phyloP scores from a whole-genome alignment of 106 monocot genomes.

The Amphibolis antarctica region DNA sequence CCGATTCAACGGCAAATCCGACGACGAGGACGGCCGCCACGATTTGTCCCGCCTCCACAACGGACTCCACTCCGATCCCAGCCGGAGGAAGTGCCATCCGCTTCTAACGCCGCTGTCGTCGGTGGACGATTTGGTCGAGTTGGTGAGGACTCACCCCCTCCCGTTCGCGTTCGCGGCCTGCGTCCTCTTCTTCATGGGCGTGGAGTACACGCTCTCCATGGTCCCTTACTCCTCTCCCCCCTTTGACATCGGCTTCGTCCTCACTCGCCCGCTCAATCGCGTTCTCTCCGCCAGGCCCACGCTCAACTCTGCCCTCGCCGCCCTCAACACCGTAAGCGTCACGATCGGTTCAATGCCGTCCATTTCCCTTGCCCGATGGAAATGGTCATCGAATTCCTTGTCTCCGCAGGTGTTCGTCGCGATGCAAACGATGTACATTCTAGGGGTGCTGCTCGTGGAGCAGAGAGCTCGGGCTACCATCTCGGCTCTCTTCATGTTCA shows the following conservation, averaged over 20 bases:
- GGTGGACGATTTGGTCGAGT: neutral
- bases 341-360: too few relatives aligned
- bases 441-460: conserved; percentile 55
- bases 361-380: neutral
- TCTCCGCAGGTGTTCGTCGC: conserved; percentile 54
- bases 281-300: conserved; percentile 30
- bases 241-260: conserved; percentile 58
- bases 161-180: conserved; percentile 26
- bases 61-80: too few relatives aligned
- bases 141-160: conserved; percentile 28
- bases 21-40: too few relatives aligned
- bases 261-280: conserved; percentile 36
- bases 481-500: conserved; percentile 83
- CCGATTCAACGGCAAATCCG: too few relatives aligned
- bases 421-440: conserved; percentile 71
- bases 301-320: conserved; percentile 71
- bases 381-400: neutral
- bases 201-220: conserved; percentile 86
- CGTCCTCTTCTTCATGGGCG: conserved; percentile 76
- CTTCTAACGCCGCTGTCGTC: neutral
- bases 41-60: too few relatives aligned
- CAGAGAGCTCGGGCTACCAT: conserved; percentile 54
- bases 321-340: conserved; percentile 80
- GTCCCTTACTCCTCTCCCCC: conserved; percentile 52
- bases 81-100: too few relatives aligned